A percentile compares a stretch with the other conserved stretches of the same genome.
These are phyloP conservation scores for Xylaria sp. DNA, from an alignment of 2,329 filamentous ascomycete genomes.

Conservation along the genomic window DNA sequence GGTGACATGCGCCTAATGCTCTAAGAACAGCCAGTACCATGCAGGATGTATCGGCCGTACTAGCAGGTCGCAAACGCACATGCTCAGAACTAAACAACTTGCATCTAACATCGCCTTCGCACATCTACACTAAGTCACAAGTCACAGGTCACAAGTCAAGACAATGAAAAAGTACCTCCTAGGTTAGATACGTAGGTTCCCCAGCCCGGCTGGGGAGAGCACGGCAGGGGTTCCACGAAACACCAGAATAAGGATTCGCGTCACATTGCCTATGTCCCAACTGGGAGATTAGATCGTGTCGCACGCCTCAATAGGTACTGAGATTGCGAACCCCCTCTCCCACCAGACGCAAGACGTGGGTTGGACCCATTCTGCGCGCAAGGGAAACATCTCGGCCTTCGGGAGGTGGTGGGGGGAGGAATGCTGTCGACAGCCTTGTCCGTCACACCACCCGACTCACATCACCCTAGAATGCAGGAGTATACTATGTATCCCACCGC, in stretches of 20 bases:
- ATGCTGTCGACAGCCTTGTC: slow-evolving; percentile 22
- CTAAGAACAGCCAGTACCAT: slow-evolving; percentile 27
- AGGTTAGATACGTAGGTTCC: neutral
- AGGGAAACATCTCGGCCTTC: slow-evolving; percentile 2
- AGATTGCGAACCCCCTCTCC: slow-evolving; percentile 9
- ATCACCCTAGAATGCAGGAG: neutral
- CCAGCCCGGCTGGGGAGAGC: slow-evolving; percentile 9
- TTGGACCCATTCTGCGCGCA: slow-evolving; percentile 4
- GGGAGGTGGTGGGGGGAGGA: neutral
- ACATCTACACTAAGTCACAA: slow-evolving; percentile 5
- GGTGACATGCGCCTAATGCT: slow-evolving; percentile 3
- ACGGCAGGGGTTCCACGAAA: slow-evolving; percentile 12
- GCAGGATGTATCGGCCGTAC: slow-evolving; percentile 18
- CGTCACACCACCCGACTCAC: slow-evolving; percentile 15
- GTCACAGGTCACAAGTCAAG: neutral
- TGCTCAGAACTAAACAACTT: slow-evolving; percentile 8
- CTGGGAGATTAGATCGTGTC: neutral
- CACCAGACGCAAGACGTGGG: slow-evolving; percentile 11
- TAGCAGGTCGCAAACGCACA: slow-evolving; percentile 1
- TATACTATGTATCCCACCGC: neutral
- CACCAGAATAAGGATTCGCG: slow-evolving; percentile 16
- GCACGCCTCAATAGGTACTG: slow-evolving; percentile 13
- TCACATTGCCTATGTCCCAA: slow-evolving; percentile 25
- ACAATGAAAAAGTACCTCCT: neutral
- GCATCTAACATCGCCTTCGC: slow-evolving; percentile 12